Evolutionary conservation across 2,329 filamentous ascomycete species (phyloP).

Genomic region (Diplodia mutila): DNA sequence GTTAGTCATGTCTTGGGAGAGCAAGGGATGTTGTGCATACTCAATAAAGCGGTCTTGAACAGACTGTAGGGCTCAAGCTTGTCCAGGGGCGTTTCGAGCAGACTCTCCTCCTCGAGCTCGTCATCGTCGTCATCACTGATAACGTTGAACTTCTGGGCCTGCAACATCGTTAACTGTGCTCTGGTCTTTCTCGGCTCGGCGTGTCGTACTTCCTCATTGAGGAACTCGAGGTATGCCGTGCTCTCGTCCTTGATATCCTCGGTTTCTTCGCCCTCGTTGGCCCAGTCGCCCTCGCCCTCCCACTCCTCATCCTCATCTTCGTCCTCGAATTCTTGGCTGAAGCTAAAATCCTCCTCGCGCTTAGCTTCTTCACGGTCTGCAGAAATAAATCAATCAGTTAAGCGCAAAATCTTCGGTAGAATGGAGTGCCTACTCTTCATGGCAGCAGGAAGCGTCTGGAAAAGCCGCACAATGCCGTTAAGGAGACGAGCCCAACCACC

Average conservation of each 20-base stretch:
- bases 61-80: constrained; percentile 92
- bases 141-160: constrained; percentile 83
- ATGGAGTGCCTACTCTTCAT: constrained; percentile 69
- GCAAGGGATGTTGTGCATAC: constrained; percentile 61
- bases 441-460: constrained; percentile 86
- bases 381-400: constrained; percentile 30
- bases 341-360: constrained; percentile 77
- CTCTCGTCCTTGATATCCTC: constrained; percentile 83
- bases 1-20: constrained; percentile 32
- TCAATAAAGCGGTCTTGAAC: constrained; percentile 79
- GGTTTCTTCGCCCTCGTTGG: constrained; percentile 65
- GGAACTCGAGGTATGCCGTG: constrained; percentile 91
- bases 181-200: not conserved
- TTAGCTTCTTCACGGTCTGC: constrained; percentile 87
- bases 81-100: constrained; percentile 92
- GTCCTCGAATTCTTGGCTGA: constrained; percentile 70
- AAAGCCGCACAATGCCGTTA: constrained; percentile 84
- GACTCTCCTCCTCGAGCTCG: constrained; percentile 86
- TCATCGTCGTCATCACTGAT: constrained; percentile 80
- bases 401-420: not conserved
- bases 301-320: constrained; percentile 83
- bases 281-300: constrained; percentile 74
- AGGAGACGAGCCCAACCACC: constrained; percentile 93
- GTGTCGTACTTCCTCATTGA: constrained; percentile 78
- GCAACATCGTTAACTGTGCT: constrained; percentile 34